Base-by-base conservation (phyloP, 2,329 filamentous ascomycete species). In the Colletotrichum echinochloae region DNA sequence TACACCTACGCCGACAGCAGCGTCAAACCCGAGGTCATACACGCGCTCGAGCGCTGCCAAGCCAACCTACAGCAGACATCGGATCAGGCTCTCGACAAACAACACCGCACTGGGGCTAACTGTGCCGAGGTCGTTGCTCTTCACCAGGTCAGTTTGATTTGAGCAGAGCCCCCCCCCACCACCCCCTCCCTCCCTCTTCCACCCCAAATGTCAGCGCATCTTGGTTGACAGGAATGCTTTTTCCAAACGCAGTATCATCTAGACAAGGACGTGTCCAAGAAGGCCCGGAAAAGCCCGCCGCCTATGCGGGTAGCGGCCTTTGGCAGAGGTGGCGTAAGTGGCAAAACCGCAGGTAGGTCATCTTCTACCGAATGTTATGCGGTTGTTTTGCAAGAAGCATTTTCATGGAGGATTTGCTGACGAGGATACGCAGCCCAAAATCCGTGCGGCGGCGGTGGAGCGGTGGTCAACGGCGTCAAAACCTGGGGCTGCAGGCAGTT, bases 401-500 rank as follows among this genome's bases (percentile, higher is more conserved):
- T n/a, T n/a, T n/a, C n/a, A n/a, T n/a, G n/a, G n/a, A n/a, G 37
- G 0, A 6, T 9, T 26, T 30, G 0, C 55, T 59, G n/a, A 59
- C 23, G 16, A 1, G 16, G 16, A 6, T 9, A 8, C 41, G 1
- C 37, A 59, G 55, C 55, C 8, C 37, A 44, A n/a, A 33, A 14
- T 18, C 7, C 55, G 2, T 59, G 55, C 23, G 55, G 55, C 12
- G 37, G 55, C 20, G 55, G 55, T 9, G 55, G 18, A 3, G 3
- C 8, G 14, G 8, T 57, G 0, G 1, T 3, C n/a, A 23, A 44
- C 18, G 55, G 55, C 5, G 37, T 30, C 9, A 1, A 44, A 3
- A 59, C 55, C 4, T 59, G 55, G 55, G 55, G 55, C 37, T 59
- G 55, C 2, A 44, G n/a, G 2, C 55, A 59, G 5, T 59, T 59